Evolutionary conservation across 2,329 filamentous ascomycete species (phyloP), one percentile per base, ranked within the genome.

Genomic region (Neonectria ditissima): DNA sequence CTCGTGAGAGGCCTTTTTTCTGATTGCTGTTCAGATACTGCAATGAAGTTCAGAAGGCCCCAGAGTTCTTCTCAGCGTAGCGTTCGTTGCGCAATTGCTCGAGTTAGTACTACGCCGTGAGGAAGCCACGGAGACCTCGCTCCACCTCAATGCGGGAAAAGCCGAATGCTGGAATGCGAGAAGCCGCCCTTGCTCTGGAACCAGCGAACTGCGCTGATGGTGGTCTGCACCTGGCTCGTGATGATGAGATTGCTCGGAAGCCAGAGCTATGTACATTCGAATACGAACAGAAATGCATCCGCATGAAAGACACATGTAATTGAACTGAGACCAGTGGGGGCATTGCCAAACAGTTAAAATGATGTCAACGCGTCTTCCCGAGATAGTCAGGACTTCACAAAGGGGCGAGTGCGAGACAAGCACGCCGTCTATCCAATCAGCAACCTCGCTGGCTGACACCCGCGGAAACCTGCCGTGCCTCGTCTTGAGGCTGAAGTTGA

Each of bases 301-400:
- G 43, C 13, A 30, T 39, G 22, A 2, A 30, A 6, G 16, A 18
- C 28, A n/a, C 5, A 14, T 10, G 41, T 47, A 45, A 59, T 37
- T 37, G 34, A 37, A 20, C 48, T 45, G 41, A 39, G 54, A 32
- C 44, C 18, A 39, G 43, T 30, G 54, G 44, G 54, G 54, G 30
- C 16, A 24, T 13, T 48, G 54, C n/a, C 18, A 39, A 28, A 28
- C 22, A 30, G 14, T 53, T 6, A 24, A 53, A 56, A 39, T 45
- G 20, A 28, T 10, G 26, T 41, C 22, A 39, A 47, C 9, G n/a
- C n/a, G 41, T n/a, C 47, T 34, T 10, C 45, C 47, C 26, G 18
- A 50, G 37, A 41, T 41, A 18, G 22, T 9, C 24, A 13, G 37
- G 34, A 37, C 16, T 5, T 54, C 22, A 39, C 24, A 16, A 28